Percentiles rank a stretch among this genome's conserved stretches.
These are phyloP conservation scores for Hypoxylon sp. DNA, from an alignment of 2,329 filamentous ascomycete species.

Conservation along the genomic window DNA sequence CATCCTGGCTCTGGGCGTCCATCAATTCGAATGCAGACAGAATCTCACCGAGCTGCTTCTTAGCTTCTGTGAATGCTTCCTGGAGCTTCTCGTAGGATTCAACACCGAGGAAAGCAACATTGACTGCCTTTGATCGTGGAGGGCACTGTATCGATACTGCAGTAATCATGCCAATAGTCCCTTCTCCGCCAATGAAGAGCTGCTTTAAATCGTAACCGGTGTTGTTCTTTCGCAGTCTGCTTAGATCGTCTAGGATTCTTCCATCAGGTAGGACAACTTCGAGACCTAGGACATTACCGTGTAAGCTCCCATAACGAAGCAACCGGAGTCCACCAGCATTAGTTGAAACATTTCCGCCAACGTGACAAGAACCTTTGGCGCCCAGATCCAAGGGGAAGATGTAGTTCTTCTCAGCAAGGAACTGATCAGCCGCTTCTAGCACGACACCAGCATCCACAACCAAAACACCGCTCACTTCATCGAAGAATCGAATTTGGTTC, in stretches of 20 bases:
- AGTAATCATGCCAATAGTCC: slow-evolving; percentile 94
- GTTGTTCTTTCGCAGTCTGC: slow-evolving; percentile 94
- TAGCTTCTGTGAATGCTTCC: slow-evolving; percentile 85
- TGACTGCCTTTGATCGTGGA: slow-evolving; percentile 84
- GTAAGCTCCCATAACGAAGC: slow-evolving; percentile 90
- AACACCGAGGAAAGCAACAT: slow-evolving; percentile 93
- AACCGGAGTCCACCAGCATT: slow-evolving; percentile 93
- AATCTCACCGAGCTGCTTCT: slow-evolving; percentile 90
- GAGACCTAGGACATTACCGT: slow-evolving; percentile 90
- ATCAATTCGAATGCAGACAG: slow-evolving; percentile 98
- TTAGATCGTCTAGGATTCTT: slow-evolving; percentile 88
- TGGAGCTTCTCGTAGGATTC: slow-evolving; percentile 91
- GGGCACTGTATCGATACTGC: slow-evolving; percentile 89
- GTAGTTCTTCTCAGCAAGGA: slow-evolving; percentile 81
- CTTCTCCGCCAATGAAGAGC: slow-evolving; percentile 91
- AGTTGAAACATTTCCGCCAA: slow-evolving; percentile 94
- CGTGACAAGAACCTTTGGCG: slow-evolving; percentile 95
- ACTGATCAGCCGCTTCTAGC: slow-evolving; percentile 87
- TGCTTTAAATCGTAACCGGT: slow-evolving; percentile 87
- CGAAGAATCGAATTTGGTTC: slow-evolving; percentile 91
- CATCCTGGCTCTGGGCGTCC: slow-evolving; percentile 82
- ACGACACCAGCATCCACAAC: slow-evolving; percentile 93
- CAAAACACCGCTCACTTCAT: slow-evolving; percentile 89
- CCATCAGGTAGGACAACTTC: slow-evolving; percentile 95
- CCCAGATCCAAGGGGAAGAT: slow-evolving; percentile 98